Conservation (phyloP, 225 moss, liverwort and hornwort species). For the Sphagnum contortum region DNA sequence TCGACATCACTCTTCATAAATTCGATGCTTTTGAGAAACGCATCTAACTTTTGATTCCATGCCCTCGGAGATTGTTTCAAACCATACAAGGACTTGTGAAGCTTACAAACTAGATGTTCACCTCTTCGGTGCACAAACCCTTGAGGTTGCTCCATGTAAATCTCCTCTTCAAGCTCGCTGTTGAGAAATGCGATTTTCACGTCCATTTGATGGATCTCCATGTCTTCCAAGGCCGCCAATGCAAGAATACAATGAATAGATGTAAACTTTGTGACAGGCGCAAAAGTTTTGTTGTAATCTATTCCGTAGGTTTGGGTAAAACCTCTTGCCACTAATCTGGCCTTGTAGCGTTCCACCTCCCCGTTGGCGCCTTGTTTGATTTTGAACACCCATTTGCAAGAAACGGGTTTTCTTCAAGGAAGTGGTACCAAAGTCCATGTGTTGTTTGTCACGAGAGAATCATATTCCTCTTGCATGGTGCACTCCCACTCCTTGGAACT, state of each 20-base stretch:
- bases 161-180: neutral
- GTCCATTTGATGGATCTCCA: neutral
- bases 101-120: no score
- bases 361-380: neutral
- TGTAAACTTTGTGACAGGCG: neutral
- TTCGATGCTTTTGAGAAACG: no score
- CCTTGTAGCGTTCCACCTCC: neutral
- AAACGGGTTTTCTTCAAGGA: neutral
- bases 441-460: neutral
- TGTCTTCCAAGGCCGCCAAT: neutral
- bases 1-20: no score
- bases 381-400: slow-evolving; percentile 1
- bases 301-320: neutral
- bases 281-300: neutral
- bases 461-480: neutral
- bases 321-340: neutral
- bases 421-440: neutral
- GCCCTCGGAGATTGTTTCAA: no score
- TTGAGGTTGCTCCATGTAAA: neutral
- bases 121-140: neutral
- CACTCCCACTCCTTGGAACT: slow-evolving; percentile 2
- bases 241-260: neutral
- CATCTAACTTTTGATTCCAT: no score
- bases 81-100: no score
- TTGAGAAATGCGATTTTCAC: neutral